These are phyloP conservation scores for Volutella citrinella DNA, from an alignment of 2,329 filamentous ascomycete genomes.

Conservation along the genomic window DNA sequence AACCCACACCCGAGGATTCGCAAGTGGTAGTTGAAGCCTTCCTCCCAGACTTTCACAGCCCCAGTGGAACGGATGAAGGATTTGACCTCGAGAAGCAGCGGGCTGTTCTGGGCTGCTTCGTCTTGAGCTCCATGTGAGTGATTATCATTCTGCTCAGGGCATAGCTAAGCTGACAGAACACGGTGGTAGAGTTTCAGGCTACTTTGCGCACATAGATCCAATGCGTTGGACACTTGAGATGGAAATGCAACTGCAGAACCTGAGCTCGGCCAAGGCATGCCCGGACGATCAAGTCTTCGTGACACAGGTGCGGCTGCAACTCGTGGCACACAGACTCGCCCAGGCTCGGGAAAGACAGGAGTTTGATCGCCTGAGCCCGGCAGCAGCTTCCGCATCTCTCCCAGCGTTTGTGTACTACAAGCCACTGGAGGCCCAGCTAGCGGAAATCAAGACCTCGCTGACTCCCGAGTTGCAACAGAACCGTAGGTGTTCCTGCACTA, in stretches of 20 bases:
- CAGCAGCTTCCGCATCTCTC: too few relatives aligned
- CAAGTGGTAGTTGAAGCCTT: conserved; percentile 1
- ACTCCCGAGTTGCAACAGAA: too few relatives aligned
- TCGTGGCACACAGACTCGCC: background rate
- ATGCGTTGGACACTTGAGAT: conserved; percentile 3
- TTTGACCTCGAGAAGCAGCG: background rate
- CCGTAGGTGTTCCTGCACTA: too few relatives aligned
- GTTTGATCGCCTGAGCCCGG: too few relatives aligned
- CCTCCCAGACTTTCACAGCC: background rate
- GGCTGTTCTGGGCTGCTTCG: background rate
- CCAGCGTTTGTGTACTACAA: too few relatives aligned
- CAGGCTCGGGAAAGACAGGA: too few relatives aligned
- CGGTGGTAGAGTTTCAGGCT: conserved; percentile 1
- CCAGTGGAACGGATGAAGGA: too few relatives aligned
- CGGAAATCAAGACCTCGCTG: too few relatives aligned
- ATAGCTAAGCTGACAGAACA: too few relatives aligned
- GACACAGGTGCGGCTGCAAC: background rate
- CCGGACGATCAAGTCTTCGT: conserved; percentile 1
- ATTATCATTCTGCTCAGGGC: background rate
- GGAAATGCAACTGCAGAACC: background rate
- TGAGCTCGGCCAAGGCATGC: background rate
- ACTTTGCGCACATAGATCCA: conserved; percentile 4
- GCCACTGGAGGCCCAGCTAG: too few relatives aligned
- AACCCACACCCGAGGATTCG: background rate
- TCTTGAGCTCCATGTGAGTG: conserved; percentile 4